Evolutionary conservation across 371 early-diverging fungal genomes (phyloP).

Genomic region (Rozella allomycis): DNA sequence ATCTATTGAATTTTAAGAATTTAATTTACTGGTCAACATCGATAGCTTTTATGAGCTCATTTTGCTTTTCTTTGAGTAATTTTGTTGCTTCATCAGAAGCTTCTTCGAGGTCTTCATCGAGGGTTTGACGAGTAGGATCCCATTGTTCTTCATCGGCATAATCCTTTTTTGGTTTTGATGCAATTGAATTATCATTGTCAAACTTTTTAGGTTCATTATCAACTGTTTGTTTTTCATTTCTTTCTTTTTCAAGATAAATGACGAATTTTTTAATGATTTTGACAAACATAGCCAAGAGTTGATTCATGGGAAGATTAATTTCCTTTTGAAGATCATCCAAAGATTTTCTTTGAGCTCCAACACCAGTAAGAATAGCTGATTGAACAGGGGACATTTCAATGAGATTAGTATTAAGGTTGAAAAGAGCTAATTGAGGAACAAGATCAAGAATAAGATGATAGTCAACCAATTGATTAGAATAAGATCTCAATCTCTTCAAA

Average conservation of each 20-base stretch:
- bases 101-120: conserved; percentile 57
- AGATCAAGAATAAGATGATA: conserved; percentile 88
- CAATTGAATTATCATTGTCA: conserved; percentile 9
- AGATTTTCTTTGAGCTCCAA: conserved; percentile 77
- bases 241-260: conserved; percentile 1
- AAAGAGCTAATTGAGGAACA: conserved; percentile 51
- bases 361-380: conserved; percentile 53
- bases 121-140: conserved; percentile 46
- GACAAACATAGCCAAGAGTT: conserved; percentile 76
- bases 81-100: conserved; percentile 47
- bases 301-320: conserved; percentile 52
- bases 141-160: conserved; percentile 49
- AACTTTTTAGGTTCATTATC: conserved; percentile 3
- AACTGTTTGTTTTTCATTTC: conserved; percentile 23
- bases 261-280: conserved; percentile 62
- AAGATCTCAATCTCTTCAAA: conserved; percentile 79
- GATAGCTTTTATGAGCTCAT: conserved; percentile 54
- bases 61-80: conserved; percentile 44
- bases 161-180: conserved; percentile 3
- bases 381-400: conserved; percentile 66
- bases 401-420: conserved; percentile 42
- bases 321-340: conserved; percentile 67
- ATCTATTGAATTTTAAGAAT: conserved; percentile 12
- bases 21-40: conserved; percentile 38
- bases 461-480: conserved; percentile 78